phyloP scores from a whole-genome alignment of 805 yeast species.

The Candida multigemmis region DNA sequence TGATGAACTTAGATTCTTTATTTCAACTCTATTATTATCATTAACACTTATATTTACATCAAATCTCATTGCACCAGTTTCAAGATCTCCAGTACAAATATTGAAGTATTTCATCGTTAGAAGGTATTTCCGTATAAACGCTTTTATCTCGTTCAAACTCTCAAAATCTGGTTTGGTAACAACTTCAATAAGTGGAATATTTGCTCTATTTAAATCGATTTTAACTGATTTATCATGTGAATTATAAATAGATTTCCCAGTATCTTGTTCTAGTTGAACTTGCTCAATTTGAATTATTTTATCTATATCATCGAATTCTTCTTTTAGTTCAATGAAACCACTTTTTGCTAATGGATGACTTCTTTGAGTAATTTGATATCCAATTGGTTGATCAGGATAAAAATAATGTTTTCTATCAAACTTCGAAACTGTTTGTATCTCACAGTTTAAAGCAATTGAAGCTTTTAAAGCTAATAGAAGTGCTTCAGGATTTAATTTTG shows the following conservation, averaged over 20 bases:
- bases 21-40: conserved; percentile 68
- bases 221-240: conserved; percentile 26
- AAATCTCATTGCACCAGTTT: conserved; percentile 90
- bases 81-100: conserved; percentile 84
- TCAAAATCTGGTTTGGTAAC: conserved; percentile 86
- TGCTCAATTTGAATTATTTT: conserved; percentile 60
- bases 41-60: conserved; percentile 88
- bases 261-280: conserved; percentile 90
- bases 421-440: conserved; percentile 45
- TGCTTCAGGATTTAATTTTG: conserved; percentile 68
- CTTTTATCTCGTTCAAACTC: conserved; percentile 55
- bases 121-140: conserved; percentile 77
- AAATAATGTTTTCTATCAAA: conserved; percentile 95
- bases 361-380: conserved; percentile 92
- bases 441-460: conserved; percentile 59
- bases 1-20: conserved; percentile 82
- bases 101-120: conserved; percentile 56
- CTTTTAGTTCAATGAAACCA: conserved; percentile 47
- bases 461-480: conserved; percentile 61
- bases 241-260: conserved; percentile 68
- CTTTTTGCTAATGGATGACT: conserved; percentile 67
- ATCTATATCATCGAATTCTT: conserved; percentile 45
- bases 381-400: conserved; percentile 93
- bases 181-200: conserved; percentile 80
- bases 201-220: conserved; percentile 78